Conservation (phyloP, 106 monocot genomes). For the Phalaenopsis aphrodite region DNA sequence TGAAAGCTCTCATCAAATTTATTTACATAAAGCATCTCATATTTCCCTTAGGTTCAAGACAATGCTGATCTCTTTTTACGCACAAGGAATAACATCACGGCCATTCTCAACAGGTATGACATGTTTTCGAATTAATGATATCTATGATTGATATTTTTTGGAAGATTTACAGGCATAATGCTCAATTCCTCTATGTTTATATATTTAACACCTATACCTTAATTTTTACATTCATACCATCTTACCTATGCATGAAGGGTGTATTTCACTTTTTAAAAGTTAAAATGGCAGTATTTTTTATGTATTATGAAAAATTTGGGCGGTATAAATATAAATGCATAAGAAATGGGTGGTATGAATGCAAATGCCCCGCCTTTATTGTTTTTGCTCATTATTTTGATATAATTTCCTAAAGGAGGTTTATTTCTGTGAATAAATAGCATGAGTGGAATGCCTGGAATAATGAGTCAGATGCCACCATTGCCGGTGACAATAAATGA, state of each 20-base stretch:
- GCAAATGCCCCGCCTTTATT: no score
- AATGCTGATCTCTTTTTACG: conserved; percentile 45
- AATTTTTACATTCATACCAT: no score
- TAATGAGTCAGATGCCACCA: conserved; percentile 55
- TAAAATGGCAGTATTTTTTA: no score
- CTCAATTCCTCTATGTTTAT: no score
- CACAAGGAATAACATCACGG: conserved; percentile 36
- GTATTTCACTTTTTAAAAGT: no score
- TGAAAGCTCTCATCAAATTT: not conserved
- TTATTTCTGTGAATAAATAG: conserved; percentile 21
- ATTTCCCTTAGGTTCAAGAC: conserved; percentile 28
- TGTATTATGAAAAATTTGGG: no score
- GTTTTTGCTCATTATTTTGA: not conserved
- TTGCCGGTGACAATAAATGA: conserved; percentile 36
- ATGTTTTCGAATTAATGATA: not conserved
- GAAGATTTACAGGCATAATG: no score
- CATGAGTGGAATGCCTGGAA: conserved; percentile 47
- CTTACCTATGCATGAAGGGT: no score
- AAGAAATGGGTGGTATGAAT: no score
- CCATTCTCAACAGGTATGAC: conserved; percentile 35
- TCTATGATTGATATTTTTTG: not conserved
- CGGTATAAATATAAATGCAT: no score
- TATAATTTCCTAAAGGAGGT: not conserved
- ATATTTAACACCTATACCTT: no score
- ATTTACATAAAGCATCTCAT: not conserved